Evolutionary conservation across 495 filamentous ascomycete species (phyloP), one percentile per base, ranked within the genome.

Genomic region (Penicillium robsamsonii): DNA sequence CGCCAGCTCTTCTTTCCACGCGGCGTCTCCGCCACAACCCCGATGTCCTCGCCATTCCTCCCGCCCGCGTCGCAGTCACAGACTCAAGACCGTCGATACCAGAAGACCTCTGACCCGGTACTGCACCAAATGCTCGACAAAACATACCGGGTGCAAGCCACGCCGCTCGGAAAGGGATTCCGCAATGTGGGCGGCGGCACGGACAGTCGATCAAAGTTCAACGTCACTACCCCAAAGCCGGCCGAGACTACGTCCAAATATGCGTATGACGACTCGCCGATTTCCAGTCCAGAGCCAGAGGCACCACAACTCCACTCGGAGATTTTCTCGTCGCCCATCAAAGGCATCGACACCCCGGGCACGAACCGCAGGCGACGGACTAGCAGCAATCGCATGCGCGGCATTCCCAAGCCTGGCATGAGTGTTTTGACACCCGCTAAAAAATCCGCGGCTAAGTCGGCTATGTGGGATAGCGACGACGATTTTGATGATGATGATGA

Each of bases 101-200:
- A 66, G 56, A 76, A 80, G 70, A 51, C 67, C 75, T 63, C 72
- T 22, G 91, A 96, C 67, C 84, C 86, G 1, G 79, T 98, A 7
- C 77, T 98, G 11, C 94, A 98, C 68, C 87, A 87, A 55, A 78
- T 97, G 35, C 83, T 91, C 8, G 90, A 97, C 74, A 96, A 94
- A 68, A 97, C 88, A 42, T 98, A 95, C 71, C 89, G 95, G 29
- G 74, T 98, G 1, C 88, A 91, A 74, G 92, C 94, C 12, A 98
- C 94, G 9, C 95, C 94, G 0, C 85, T 90, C 48, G 88, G 77
- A 54, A 79, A 71, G 61, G 60, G 66, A 49, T 71, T 63, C 53
- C 52, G 51, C 44, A 64, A 66, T 40, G 45, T 47, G 6, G 58
- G 52, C n/a, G 46, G 55, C 1, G 66, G 63, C n/a, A 49, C 66